Evolutionary conservation across 106 monocot genomes (phyloP), one percentile per base, ranked within the genome.

Genomic region (Alisma plantagoaquatica): DNA sequence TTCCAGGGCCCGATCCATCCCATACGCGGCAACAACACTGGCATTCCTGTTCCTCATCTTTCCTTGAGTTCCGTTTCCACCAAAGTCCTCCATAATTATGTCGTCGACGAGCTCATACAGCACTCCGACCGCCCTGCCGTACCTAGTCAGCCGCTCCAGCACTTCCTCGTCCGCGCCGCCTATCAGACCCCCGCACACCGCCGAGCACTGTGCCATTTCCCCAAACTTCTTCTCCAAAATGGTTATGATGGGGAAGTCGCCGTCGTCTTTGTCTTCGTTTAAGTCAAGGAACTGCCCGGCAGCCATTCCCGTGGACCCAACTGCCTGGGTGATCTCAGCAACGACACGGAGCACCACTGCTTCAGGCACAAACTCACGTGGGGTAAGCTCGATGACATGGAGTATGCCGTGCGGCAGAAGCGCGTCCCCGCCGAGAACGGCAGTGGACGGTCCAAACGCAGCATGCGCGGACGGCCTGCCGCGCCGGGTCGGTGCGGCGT

Each of bases 31-130:
- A 33, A 85, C 81, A 33, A 76, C 70, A 53, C 82, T 82, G 8
- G 70, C 71, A n/a, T 82, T 92, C n/a, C n/a, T n/a, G 73, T 76
- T 82, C 76, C 82, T 59, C 75, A 86, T 73, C 77, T 74, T 75
- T 32, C 65, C 64, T n/a, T n/a, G n/a, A n/a, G n/a, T n/a, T n/a
- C n/a, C n/a, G 12, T 47, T 30, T 18, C 49, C 17, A 6, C 23
- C 43, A 31, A 49, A 54, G 6, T 33, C 46, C 25, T 41, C 32
- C 85, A 75, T 78, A 33, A 77, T 41, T 6, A 91, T 43, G 20
- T 86, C 91, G 38, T 82, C 81, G 23, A 79, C 91, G 44, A 92
- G 43, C 57, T 78, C 56, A 38, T 82, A 92, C 33, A 86, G 46
- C 23, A 92, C 75, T 16, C 81, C 81, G 4, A 92, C 61, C 0